Base-by-base conservation (phyloP, 805 yeast genomes). In the Starmerella gropengiesseri region DNA sequence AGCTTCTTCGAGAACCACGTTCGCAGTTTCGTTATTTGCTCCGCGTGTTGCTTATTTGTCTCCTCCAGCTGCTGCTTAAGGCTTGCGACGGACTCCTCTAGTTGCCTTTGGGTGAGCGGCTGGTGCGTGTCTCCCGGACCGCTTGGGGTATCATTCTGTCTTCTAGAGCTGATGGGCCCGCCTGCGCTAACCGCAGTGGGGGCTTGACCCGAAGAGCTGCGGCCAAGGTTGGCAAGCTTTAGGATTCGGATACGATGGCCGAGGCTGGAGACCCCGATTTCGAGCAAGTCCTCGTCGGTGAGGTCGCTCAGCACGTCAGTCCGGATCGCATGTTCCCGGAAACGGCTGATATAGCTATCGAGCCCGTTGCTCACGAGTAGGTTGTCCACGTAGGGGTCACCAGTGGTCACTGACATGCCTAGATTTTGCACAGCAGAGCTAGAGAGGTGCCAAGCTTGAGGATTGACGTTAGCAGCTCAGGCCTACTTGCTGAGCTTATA, bases 261-360 rank as follows among this genome's bases (percentile, higher is more conserved):
- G 25, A 81, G 57, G 26, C 67, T 63, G 5, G 47, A 43, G 1
- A 81, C 69, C 2, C 87, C 93, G 55, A 89, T 63, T 41, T 86
- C 95, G 47, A 68, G 66, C 33, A 87, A 71, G 56, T 85, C 91
- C 7, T 71, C 74, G 11, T 81, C 73, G 25, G 75, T 74, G 38
- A 87, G 64, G 47, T 74, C 77, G 2, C 83, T 76, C 40, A 89
- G 63, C 4, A 81, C 68, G 23, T 80, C 73, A 1, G 95, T 95
- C 3, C 79, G 75, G 39, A 83, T 73, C 51, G 77, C 77, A 60
- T 83, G 73, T 3, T 66, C 68, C 20, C 67, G 61, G 55, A 79
- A 77, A 20, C 12, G 12, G 19, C 40, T 32, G 4, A 53, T 27
- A 40, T 60, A 60, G 21, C 34, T 35, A 31, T 42, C 48, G 23